Base-by-base conservation (phyloP, 2,329 filamentous ascomycete genomes). In the Blumeriella jaapii region DNA sequence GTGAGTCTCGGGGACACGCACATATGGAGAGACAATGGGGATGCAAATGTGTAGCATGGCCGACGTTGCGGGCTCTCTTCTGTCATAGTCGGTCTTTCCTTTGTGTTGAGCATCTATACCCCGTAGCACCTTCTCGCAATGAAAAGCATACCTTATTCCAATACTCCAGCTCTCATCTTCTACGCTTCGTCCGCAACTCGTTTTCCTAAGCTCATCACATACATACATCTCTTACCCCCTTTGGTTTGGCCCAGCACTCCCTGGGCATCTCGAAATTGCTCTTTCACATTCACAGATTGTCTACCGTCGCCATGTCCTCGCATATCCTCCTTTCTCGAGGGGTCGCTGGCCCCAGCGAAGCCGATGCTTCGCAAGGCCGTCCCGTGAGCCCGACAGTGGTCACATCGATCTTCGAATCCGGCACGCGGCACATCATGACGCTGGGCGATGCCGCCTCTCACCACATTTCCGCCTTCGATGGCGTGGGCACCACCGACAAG, bases 1-100 rank as follows among this genome's bases (percentile, higher is more conserved):
- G 47, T 67, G 20, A 68, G 65, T 39, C 49, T 68, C 3, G 65
- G 65, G 3, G 65, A 68, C 47, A 67, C 65, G 8, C 64, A 68
- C 45, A 59, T 68, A 10, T 68, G 65, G 65, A 57, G 65, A 36
- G 58, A 64, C 26, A 53, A 52, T 31, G 51, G 48, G 8, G 54
- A 56, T 19, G 28, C 39, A 19, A 56, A 55, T 48, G 54, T 56
- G 41, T 57, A 41, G 52, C 20, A 7, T 12, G 9, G 11, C 25
- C 13, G 20, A 34, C 22, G 22, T 24, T n/a, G 22, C 3, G 4
- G 22, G 22, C 12, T 8, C 12, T n/a, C 10, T n/a, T 16, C 16
- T 19, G 9, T 17, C 15, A 29, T 25, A 13, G 18, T 45, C 17
- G 34, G 28, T 17, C 46, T 38, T 49, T 45, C 44, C 33, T 22